Evolutionary conservation across 306 rosid genomes (phyloP).

Genomic region (Vigna mungo): DNA sequence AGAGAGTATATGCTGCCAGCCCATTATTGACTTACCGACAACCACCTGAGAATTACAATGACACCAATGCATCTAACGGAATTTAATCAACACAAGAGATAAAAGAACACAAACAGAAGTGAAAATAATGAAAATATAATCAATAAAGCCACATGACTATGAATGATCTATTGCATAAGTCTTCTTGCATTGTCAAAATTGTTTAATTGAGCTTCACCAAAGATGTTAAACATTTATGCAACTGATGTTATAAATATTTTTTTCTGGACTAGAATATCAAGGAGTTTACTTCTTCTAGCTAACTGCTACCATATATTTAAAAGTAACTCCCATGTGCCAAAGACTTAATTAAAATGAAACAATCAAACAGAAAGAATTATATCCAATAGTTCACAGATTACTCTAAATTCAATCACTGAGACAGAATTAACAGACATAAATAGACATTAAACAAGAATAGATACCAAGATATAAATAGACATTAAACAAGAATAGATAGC

Average conservation of each 20-base stretch:
- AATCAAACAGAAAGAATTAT: not conserved
- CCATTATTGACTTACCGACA: constrained; percentile 24
- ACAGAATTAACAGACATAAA: not conserved
- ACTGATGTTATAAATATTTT: not conserved
- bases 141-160: constrained; percentile 3
- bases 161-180: constrained; percentile 14
- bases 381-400: not conserved
- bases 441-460: not conserved
- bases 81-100: not conserved
- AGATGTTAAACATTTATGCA: constrained; percentile 4
- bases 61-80: constrained; percentile 18
- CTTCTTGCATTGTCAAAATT: constrained; percentile 1
- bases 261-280: constrained; percentile 15
- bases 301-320: constrained; percentile 9
- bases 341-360: not conserved
- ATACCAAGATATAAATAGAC: not conserved
- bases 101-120: constrained; percentile 1
- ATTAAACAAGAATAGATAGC: not conserved
- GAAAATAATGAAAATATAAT: not conserved
- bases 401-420: constrained; percentile 10
- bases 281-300: not conserved
- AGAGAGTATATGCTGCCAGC: not conserved
- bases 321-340: not conserved
- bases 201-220: constrained; percentile 9
- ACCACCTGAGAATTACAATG: constrained; percentile 29